Conservation (phyloP, 441 rosid genomes). For the Pelargonium hybrid region DNA sequence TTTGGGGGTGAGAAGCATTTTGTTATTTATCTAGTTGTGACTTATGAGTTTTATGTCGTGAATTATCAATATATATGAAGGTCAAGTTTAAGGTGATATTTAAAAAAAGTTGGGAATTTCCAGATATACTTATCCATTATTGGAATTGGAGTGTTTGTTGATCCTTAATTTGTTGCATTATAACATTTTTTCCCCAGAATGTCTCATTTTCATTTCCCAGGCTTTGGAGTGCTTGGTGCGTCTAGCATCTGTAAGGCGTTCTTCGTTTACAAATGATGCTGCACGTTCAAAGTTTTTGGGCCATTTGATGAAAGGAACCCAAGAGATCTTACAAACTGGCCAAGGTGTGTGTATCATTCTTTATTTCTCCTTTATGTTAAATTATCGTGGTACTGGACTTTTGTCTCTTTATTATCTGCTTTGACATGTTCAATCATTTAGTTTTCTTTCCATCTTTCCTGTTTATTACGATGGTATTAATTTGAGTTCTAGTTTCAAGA, state of each 20-base stretch:
- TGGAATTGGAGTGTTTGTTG: no score
- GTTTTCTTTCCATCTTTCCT: not conserved
- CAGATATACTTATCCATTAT: no score
- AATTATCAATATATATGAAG: no score
- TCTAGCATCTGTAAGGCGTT: constrained; percentile 85
- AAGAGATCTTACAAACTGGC: constrained; percentile 88
- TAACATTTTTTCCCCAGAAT: not conserved
- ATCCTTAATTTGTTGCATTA: constrained; percentile 6
- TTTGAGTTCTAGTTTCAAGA: no score
- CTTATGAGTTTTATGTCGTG: no score
- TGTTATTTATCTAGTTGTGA: no score
- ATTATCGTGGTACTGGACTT: not conserved
- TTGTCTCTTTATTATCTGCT: not conserved
- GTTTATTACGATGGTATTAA: not conserved
- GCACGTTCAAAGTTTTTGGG: constrained; percentile 85
- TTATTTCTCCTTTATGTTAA: not conserved
- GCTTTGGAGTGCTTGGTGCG: constrained; percentile 98
- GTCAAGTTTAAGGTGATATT: no score
- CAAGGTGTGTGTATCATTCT: constrained; percentile 40
- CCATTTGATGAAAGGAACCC: constrained; percentile 90
- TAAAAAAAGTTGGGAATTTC: no score
- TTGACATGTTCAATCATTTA: not conserved
- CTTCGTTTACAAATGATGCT: constrained; percentile 76
- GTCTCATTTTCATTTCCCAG: constrained; percentile 29
- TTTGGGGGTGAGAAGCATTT: no score